Base-by-base conservation (phyloP, 2,329 filamentous ascomycete genomes). In the Alternaria ethzedia region DNA sequence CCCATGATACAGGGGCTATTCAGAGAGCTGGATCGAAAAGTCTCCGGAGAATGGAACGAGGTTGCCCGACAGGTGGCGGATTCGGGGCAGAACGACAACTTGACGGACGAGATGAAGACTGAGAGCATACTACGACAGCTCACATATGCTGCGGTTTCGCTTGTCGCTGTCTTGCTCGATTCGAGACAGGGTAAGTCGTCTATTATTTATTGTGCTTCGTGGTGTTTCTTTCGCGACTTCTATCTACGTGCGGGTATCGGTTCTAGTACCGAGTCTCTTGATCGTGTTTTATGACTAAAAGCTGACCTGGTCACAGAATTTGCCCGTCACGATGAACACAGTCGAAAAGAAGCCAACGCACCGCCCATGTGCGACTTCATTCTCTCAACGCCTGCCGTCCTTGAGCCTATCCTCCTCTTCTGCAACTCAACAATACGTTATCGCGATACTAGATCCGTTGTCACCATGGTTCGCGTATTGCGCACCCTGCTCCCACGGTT, bases 81-180 rank as follows among this genome's bases (percentile, higher is more conserved):
- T 20, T 86, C 90, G 2, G 90, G 90, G 4, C 90, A 90, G 20
- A 93, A 94, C 59, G 92, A 92, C 63, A 82, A 84, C 58, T 83
- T 99, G 57, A 92, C 92, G 1, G 94, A 97, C 70, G 96, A 99
- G 82, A 99, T 99, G 96, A 97, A 97, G 81, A 90, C 93, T 7
- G 96, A 99, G 79, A 98, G 95, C 75, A 96, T 99, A 28, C 83
- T 99, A 49, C 89, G 96, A 20, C 94, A 97, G 78, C 86, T 98
- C 54, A 97, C 95, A 0, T 96, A 96, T 79, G 93, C 93, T 4
- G 93, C 94, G 1, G 93, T 97, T 28, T 90, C 96, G 71, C 93
- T 98, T 86, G 91, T 97, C 66, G 93, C 93, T 8, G 92, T 93
- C 70, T 89, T 98, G 71, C 85, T 99, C 21, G 94, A 97, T 77